These are phyloP conservation scores for Globisporangium orthogonon DNA, from an alignment of 352 stramenopile species.

Conservation along the genomic window DNA sequence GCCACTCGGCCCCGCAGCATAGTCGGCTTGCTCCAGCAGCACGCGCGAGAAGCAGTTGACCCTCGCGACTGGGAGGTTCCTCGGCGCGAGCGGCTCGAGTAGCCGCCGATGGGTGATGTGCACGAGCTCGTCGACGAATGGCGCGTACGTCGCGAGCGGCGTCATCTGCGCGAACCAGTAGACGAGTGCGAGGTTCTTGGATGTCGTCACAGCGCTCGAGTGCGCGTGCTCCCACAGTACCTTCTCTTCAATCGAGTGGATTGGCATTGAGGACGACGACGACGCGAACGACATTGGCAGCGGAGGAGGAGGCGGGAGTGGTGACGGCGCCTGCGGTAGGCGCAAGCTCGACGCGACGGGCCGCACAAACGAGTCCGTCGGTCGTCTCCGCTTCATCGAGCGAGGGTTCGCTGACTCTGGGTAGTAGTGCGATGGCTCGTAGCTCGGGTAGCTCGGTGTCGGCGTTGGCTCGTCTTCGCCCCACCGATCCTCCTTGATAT, in stretches of 20 bases:
- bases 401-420: background rate
- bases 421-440: background rate
- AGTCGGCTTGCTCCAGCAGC: slow-evolving; percentile 30
- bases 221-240: slow-evolving; percentile 50
- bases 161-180: slow-evolving; percentile 43
- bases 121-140: slow-evolving; percentile 43
- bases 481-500: slow-evolving; percentile 5
- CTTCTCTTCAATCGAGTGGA: slow-evolving; percentile 32
- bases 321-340: slow-evolving; percentile 5
- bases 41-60: slow-evolving; percentile 42
- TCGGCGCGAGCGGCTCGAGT: slow-evolving; percentile 16
- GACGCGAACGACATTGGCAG: background rate
- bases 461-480: background rate
- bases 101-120: slow-evolving; percentile 33
- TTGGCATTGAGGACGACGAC: background rate
- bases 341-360: background rate
- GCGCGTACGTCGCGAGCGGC: slow-evolving; percentile 31
- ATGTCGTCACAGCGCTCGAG: slow-evolving; percentile 24
- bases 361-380: slow-evolving; percentile 12
- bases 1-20: slow-evolving; percentile 3
- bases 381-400: slow-evolving; percentile 9
- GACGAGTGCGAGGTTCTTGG: slow-evolving; percentile 59
- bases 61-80: slow-evolving; percentile 16
- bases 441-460: background rate
- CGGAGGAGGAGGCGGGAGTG: background rate